Percentiles rank a stretch among this genome's conserved stretches.
These are phyloP conservation scores for Anthracocystis walkeri DNA, from an alignment of 1,284 basidiomycete genomes.

Conservation along the genomic window DNA sequence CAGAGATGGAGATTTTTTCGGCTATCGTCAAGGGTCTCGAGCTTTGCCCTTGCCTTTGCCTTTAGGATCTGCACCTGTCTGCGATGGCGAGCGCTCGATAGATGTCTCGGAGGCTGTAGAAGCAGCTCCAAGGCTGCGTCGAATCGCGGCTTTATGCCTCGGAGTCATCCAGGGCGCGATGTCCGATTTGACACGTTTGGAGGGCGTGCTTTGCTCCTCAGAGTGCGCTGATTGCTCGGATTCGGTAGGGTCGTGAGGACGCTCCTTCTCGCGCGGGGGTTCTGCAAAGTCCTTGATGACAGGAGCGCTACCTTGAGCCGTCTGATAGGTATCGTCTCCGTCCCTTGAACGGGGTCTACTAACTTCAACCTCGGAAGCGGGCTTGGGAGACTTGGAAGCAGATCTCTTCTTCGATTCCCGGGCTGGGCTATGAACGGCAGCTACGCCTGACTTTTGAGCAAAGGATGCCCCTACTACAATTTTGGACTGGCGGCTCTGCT, in stretches of 20 bases:
- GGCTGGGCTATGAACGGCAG: neutral
- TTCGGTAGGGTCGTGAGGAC: neutral
- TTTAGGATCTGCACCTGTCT: neutral
- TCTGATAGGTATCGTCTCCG: neutral
- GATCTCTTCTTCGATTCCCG: neutral
- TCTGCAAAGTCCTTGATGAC: neutral
- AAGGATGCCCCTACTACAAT: too few relatives aligned
- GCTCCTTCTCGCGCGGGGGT: neutral
- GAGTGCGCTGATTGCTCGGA: neutral
- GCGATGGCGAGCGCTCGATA: neutral
- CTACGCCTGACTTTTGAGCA: neutral
- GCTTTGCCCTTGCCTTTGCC: neutral
- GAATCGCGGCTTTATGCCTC: constrained; percentile 24
- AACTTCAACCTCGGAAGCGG: neutral
- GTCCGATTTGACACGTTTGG: constrained; percentile 21
- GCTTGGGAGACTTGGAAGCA: neutral
- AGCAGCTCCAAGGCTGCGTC: constrained; percentile 24
- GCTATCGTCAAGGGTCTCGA: neutral
- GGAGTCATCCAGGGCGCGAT: constrained; percentile 36
- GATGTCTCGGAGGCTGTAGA: constrained; percentile 2
- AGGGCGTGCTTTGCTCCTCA: neutral
- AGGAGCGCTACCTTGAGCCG: neutral
- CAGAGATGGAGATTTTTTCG: neutral
- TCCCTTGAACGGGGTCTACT: neutral
- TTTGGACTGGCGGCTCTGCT: neutral